Conservation (phyloP, 805 yeast genomes). For the Monosporozyma unispora region DNA sequence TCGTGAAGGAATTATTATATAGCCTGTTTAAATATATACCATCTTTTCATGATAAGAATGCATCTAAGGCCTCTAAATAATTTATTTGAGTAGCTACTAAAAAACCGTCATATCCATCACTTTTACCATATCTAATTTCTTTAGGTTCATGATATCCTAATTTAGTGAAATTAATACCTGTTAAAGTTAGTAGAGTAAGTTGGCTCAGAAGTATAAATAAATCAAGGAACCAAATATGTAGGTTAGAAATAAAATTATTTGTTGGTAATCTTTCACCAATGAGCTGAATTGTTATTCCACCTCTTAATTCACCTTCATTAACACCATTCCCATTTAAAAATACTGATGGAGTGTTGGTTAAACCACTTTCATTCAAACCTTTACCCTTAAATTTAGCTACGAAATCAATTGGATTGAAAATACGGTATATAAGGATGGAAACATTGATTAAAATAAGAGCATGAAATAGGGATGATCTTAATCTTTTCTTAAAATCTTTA, state of each 20-base stretch:
- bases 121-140: constrained; percentile 10
- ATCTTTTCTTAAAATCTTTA: constrained; percentile 11
- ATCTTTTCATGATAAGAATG: background rate
- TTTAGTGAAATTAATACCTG: constrained; percentile 23
- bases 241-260: constrained; percentile 28
- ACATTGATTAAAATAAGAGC: constrained; percentile 20
- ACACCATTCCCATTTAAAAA: constrained; percentile 19
- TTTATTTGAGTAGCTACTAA: constrained; percentile 28
- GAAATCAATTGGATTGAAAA: constrained; percentile 30
- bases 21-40: background rate
- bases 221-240: constrained; percentile 19
- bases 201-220: constrained; percentile 22
- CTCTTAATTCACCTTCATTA: constrained; percentile 27
- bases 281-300: constrained; percentile 35
- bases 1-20: background rate
- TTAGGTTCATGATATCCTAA: constrained; percentile 11
- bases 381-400: constrained; percentile 26
- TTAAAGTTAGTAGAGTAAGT: constrained; percentile 17
- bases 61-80: constrained; percentile 16
- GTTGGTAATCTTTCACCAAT: constrained; percentile 39
- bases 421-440: constrained; percentile 11
- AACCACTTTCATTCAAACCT: constrained; percentile 14
- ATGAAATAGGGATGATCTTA: constrained; percentile 19
- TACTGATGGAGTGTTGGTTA: constrained; percentile 27
- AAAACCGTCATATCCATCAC: constrained; percentile 40